Percentiles rank a stretch among this genome's conserved stretches.
Evolutionary conservation across 2,329 filamentous ascomycete species (phyloP).

Genomic region (Emydomyces testavorans): DNA sequence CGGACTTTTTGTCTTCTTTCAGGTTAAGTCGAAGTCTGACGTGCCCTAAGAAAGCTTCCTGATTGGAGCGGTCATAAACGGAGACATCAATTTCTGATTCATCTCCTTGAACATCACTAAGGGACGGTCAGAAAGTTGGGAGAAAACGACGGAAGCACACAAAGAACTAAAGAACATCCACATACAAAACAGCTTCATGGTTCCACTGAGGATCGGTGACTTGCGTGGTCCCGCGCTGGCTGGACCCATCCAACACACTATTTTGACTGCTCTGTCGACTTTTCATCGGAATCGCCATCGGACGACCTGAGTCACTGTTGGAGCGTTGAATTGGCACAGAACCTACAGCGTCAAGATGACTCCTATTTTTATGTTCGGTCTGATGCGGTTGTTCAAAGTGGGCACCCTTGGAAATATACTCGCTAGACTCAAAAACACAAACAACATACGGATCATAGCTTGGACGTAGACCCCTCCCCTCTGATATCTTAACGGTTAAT

Average conservation of each 20-base stretch:
- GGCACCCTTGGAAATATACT: constrained; percentile 84
- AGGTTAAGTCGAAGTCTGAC: constrained; percentile 66
- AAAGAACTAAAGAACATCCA: not conserved
- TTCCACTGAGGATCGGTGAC: constrained; percentile 88
- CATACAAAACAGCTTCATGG: constrained; percentile 85
- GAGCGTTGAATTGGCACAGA: constrained; percentile 55
- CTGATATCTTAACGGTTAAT: constrained; percentile 75
- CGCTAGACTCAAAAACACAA: constrained; percentile 90
- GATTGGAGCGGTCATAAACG: constrained; percentile 74
- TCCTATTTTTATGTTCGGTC: constrained; percentile 46
- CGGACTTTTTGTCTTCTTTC: constrained; percentile 55
- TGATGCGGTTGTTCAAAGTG: constrained; percentile 51
- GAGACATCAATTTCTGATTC: constrained; percentile 86
- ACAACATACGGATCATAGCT: constrained; percentile 90
- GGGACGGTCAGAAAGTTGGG: constrained; percentile 22
- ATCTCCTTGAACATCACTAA: constrained; percentile 81
- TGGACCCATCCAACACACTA: constrained; percentile 57
- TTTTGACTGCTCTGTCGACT: constrained; percentile 95
- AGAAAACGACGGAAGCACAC: not conserved
- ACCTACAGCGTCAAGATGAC: constrained; percentile 13
- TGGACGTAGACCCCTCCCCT: constrained; percentile 69
- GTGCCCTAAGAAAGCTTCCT: constrained; percentile 85
- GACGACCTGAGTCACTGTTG: constrained; percentile 67
- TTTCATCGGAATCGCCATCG: constrained; percentile 93
- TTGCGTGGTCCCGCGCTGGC: constrained; percentile 48